Percentiles rank a stretch among this genome's conserved stretches.
These are phyloP conservation scores for Solanum peruvianum DNA, from an alignment of 257 asterid genomes.

Conservation along the genomic window DNA sequence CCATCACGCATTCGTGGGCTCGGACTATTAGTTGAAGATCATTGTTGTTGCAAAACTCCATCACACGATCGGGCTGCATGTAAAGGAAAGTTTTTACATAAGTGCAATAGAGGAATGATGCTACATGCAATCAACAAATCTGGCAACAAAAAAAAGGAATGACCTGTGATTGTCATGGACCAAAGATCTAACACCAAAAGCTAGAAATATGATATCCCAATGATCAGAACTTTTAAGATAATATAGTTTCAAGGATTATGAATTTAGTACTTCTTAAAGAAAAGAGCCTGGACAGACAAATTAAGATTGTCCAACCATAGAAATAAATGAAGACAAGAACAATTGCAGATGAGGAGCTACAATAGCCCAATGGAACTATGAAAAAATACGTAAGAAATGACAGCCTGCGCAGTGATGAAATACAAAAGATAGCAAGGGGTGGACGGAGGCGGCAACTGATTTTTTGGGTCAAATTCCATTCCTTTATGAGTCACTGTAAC, in stretches of 20 bases:
- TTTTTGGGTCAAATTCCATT: not conserved
- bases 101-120: not conserved
- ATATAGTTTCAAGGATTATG: not conserved
- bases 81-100: not conserved
- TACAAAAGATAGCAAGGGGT: not conserved
- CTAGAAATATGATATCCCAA: not conserved
- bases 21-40: slow-evolving; percentile 95
- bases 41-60: slow-evolving; percentile 95
- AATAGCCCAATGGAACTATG: not conserved
- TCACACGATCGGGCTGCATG: slow-evolving; percentile 93
- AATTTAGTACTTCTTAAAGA: not conserved
- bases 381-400: not conserved
- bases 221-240: not conserved
- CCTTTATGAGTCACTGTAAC: not conserved
- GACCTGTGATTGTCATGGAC: not conserved
- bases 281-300: not conserved
- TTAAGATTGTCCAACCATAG: not conserved
- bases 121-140: not conserved
- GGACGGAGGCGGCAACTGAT: not conserved
- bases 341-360: not conserved
- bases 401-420: not conserved
- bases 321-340: not conserved
- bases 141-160: not conserved
- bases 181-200: not conserved
- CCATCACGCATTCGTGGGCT: slow-evolving; percentile 99